Percentiles rank a stretch among this genome's conserved stretches.
Conservation (phyloP, 2,329 filamentous ascomycete genomes). For the Fusarium sp. region DNA sequence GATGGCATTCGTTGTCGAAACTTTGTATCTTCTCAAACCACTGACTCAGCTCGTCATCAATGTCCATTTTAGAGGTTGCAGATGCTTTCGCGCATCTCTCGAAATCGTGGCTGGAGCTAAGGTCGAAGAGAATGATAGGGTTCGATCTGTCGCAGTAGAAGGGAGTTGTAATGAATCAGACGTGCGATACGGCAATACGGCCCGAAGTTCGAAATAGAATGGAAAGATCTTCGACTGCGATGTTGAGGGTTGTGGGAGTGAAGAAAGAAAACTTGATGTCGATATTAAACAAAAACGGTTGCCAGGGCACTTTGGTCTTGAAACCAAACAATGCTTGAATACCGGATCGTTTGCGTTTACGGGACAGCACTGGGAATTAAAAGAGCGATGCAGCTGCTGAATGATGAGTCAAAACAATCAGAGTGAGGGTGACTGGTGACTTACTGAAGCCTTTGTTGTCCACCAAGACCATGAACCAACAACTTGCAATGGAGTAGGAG, state of each 20-base stretch:
- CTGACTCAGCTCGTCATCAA: conserved; percentile 57
- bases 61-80: conserved; percentile 53
- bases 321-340: conserved; percentile 19
- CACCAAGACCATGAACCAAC: conserved; percentile 32
- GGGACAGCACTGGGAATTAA: background rate
- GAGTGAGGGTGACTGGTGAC: background rate
- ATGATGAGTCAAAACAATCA: background rate
- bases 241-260: background rate
- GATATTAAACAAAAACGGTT: conserved; percentile 26
- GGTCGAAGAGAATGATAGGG: conserved; percentile 8
- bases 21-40: conserved; percentile 60
- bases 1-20: conserved; percentile 67
- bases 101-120: conserved; percentile 12
- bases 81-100: conserved; percentile 41
- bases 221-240: background rate
- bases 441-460: conserved; percentile 16
- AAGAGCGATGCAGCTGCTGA: conserved; percentile 6
- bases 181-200: background rate
- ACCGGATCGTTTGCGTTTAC: conserved; percentile 8
- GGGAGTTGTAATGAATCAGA: background rate
- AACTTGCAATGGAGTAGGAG: conserved; percentile 23
- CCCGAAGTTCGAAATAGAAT: background rate
- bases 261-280: conserved; percentile 18
- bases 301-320: conserved; percentile 34
- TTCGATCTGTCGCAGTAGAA: conserved; percentile 19